A percentile compares a stretch with the other conserved stretches of the same genome.
Evolutionary conservation across 345 rosid genomes (phyloP).

Genomic region (Eucalyptus sp.): DNA sequence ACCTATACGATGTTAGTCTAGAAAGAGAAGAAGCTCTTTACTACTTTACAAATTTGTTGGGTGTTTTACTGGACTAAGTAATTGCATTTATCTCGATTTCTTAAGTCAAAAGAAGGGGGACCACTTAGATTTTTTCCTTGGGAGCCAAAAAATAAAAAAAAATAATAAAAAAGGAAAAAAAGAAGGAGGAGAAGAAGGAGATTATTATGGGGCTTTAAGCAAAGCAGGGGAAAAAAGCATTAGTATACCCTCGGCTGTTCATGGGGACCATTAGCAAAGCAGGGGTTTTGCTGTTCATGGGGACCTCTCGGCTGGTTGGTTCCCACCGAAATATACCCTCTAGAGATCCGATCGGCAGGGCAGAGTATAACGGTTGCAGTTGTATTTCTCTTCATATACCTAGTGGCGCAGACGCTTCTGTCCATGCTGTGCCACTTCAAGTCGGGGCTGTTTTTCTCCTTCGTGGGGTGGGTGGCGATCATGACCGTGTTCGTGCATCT

Average conservation of each 20-base stretch:
- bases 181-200: not conserved
- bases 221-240: not conserved
- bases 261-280: too few relatives aligned
- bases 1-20: not conserved
- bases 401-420: conserved; percentile 22
- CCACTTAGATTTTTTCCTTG: not conserved
- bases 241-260: not conserved
- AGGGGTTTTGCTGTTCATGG: conserved; percentile 33
- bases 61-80: not conserved
- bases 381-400: conserved; percentile 17
- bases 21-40: not conserved
- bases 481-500: conserved; percentile 27
- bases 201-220: not conserved
- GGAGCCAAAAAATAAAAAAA: not conserved
- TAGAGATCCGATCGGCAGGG: conserved; percentile 31
- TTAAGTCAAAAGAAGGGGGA: not conserved
- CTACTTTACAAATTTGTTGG: not conserved
- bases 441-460: conserved; percentile 32
- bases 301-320: conserved; percentile 44
- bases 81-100: not conserved
- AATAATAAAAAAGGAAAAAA: accelerated
- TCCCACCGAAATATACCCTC: conserved; percentile 27
- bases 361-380: conserved; percentile 30
- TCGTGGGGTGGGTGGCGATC: conserved; percentile 22
- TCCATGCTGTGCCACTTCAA: conserved; percentile 28